Evolutionary conservation across 306 rosid genomes (phyloP).

Genomic region (Prinsepia uniflora): DNA sequence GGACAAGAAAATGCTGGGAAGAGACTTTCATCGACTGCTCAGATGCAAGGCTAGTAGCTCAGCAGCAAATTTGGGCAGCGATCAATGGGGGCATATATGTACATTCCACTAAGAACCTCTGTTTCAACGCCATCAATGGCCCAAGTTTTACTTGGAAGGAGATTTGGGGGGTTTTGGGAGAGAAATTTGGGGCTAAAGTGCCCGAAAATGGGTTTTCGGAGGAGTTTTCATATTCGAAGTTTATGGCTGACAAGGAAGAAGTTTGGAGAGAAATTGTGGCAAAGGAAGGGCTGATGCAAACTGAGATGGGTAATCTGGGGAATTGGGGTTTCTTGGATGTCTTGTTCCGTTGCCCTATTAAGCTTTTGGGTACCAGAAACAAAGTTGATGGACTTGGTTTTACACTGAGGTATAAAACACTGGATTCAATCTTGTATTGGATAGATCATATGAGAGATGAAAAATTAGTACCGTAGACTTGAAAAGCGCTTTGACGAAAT

Average conservation of each 20-base stretch:
- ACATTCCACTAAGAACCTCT: conserved; percentile 36
- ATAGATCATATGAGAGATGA: conserved; percentile 67
- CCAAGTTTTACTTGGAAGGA: conserved; percentile 74
- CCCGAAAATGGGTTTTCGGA: conserved; percentile 39
- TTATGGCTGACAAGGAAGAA: conserved; percentile 55
- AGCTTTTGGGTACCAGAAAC: conserved; percentile 61
- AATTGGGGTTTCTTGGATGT: conserved; percentile 81
- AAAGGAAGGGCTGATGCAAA: conserved; percentile 58
- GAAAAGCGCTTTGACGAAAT: too few relatives aligned
- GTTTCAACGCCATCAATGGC: conserved; percentile 72
- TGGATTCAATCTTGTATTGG: conserved; percentile 75
- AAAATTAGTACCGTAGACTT: conserved; percentile 51
- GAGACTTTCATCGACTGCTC: conserved; percentile 75
- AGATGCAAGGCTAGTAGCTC: conserved; percentile 86
- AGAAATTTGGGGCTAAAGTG: conserved; percentile 48
- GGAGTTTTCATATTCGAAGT: conserved; percentile 51
- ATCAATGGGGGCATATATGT: conserved; percentile 22
- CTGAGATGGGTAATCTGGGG: conserved; percentile 58
- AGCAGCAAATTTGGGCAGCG: conserved; percentile 83
- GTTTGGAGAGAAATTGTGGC: conserved; percentile 79
- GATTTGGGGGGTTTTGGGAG: conserved; percentile 65
- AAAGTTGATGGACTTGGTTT: conserved; percentile 73
- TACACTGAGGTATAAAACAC: conserved; percentile 42
- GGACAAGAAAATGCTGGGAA: conserved; percentile 74
- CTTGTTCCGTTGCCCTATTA: conserved; percentile 66